Evolutionary conservation across 345 rosid genomes (phyloP).

Genomic region (Eucalyptus decipiens): DNA sequence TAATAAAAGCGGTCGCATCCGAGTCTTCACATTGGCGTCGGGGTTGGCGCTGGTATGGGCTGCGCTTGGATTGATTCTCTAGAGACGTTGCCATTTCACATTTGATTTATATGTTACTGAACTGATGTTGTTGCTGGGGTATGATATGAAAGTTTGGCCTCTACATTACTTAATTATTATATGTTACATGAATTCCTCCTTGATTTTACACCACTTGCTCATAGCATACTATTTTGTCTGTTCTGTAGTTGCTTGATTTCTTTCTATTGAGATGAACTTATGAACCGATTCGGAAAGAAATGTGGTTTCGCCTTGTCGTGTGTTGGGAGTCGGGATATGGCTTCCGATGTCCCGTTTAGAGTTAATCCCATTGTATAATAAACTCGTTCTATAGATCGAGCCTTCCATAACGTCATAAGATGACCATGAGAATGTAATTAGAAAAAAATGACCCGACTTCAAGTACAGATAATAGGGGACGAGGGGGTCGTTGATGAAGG

Average conservation of each 20-base stretch:
- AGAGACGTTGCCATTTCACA: neutral
- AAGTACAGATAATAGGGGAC: neutral
- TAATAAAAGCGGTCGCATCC: neutral
- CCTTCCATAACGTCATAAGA: neutral
- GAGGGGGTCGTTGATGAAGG: neutral
- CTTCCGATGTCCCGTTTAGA: neutral
- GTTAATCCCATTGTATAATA: neutral
- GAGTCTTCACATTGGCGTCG: neutral
- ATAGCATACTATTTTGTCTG: neutral
- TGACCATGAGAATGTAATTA: neutral
- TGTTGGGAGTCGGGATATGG: neutral
- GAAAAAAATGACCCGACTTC: neutral
- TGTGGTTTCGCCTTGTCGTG: neutral
- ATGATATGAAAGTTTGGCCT: neutral
- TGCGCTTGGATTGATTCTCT: neutral
- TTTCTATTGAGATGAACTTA: neutral
- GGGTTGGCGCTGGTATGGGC: constrained; percentile 14
- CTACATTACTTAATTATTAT: neutral
- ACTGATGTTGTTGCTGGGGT: neutral
- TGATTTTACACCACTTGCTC: neutral
- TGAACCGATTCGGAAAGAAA: neutral
- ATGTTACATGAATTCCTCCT: neutral
- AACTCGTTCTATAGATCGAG: neutral
- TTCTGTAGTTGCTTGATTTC: accelerated
- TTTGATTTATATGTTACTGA: neutral